Conservation (phyloP, 495 filamentous ascomycete genomes). For the Aspergillus egyptiacus region DNA sequence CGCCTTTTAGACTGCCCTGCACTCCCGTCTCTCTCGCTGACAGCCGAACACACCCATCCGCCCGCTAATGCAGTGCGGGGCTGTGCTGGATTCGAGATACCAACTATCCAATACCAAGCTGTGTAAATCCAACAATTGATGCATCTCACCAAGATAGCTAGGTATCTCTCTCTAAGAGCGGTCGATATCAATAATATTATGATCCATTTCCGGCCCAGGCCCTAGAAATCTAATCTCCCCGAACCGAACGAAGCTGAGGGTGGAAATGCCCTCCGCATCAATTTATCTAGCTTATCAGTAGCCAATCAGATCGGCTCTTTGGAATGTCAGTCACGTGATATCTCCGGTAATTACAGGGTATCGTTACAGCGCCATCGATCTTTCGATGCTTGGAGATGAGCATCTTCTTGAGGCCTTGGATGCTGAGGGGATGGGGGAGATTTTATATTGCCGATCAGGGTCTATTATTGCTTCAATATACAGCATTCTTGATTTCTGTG, state of each 20-base stretch:
- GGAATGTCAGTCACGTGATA: not conserved
- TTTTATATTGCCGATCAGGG: not conserved
- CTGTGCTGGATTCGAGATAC: not conserved
- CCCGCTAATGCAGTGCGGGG: not conserved
- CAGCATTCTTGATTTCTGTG: not conserved
- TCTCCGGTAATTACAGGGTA: not conserved
- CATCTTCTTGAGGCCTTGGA: not conserved
- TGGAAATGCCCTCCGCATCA: not conserved
- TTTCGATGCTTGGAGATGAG: not conserved
- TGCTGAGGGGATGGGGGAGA: not conserved
- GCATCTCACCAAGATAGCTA: too few relatives aligned
- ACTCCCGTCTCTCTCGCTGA: not conserved
- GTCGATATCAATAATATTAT: too few relatives aligned
- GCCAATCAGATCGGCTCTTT: not conserved
- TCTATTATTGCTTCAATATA: not conserved
- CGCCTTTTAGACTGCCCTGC: not conserved
- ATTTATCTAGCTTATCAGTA: conserved; percentile 8
- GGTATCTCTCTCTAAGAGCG: too few relatives aligned
- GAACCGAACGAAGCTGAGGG: too few relatives aligned
- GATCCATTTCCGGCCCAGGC: too few relatives aligned
- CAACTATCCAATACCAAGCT: not conserved
- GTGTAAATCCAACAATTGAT: too few relatives aligned
- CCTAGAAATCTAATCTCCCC: too few relatives aligned
- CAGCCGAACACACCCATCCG: not conserved
- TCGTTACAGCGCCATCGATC: not conserved